Conservation (phyloP, 2,329 filamentous ascomycete genomes). For the Trichoderma hamatum region DNA sequence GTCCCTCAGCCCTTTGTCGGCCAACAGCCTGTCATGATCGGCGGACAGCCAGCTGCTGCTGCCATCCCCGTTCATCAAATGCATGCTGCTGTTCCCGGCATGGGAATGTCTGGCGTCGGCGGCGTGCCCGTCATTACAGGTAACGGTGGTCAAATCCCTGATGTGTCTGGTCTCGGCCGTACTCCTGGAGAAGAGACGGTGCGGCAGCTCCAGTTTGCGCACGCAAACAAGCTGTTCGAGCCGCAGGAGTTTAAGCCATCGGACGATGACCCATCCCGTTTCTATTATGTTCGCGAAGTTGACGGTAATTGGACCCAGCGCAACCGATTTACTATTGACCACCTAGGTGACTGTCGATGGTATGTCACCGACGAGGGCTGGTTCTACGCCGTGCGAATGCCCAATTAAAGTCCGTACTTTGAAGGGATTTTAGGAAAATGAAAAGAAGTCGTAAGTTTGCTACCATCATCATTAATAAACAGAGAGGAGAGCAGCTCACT, state of each 20-base stretch:
- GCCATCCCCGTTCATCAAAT: slow-evolving; percentile 35
- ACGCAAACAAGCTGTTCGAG: slow-evolving; percentile 54
- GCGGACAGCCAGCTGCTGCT: slow-evolving; percentile 34
- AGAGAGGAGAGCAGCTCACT: not conserved
- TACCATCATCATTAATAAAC: not conserved
- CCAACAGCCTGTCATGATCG: slow-evolving; percentile 41
- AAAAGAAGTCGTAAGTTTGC: not conserved
- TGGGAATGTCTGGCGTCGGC: slow-evolving; percentile 34
- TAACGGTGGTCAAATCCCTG: slow-evolving; percentile 48
- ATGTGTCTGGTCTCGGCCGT: slow-evolving; percentile 56
- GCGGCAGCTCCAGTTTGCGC: slow-evolving; percentile 53
- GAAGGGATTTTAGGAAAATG: not conserved
- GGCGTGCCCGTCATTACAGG: slow-evolving; percentile 45
- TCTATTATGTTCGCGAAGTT: slow-evolving; percentile 64
- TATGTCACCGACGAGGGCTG: slow-evolving; percentile 59
- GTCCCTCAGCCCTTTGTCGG: slow-evolving; percentile 39
- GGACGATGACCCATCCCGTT: slow-evolving; percentile 61
- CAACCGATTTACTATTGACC: slow-evolving; percentile 63
- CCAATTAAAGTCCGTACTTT: slow-evolving; percentile 36
- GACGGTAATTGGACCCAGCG: slow-evolving; percentile 63
- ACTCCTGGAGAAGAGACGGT: slow-evolving; percentile 52
- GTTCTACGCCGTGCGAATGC: slow-evolving; percentile 63
- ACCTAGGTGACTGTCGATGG: slow-evolving; percentile 60
- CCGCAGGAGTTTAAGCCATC: slow-evolving; percentile 66
- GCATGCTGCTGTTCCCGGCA: slow-evolving; percentile 32